Conservation (phyloP, 805 yeast genomes). For the Myxozyma udenii region DNA sequence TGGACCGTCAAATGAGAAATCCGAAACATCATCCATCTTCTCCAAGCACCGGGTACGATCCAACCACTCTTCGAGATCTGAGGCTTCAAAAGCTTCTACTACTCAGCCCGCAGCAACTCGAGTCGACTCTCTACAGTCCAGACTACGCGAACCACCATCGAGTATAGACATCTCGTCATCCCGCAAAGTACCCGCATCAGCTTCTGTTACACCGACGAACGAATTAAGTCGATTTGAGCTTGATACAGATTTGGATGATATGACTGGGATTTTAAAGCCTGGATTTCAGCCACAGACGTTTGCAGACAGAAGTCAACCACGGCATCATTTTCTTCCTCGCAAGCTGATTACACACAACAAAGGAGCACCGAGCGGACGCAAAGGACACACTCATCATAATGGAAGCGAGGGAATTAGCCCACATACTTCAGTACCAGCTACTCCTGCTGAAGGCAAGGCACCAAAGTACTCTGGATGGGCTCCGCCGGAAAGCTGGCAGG, state of each 20-base stretch:
- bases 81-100: not conserved
- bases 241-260: slow-evolving; percentile 50
- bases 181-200: too few relatives aligned
- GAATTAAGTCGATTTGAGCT: slow-evolving; percentile 36
- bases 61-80: not conserved
- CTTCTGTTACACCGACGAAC: too few relatives aligned
- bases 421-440: slow-evolving; percentile 1
- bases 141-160: too few relatives aligned
- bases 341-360: slow-evolving; percentile 32
- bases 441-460: not conserved
- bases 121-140: too few relatives aligned
- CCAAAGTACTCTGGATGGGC: slow-evolving; percentile 44
- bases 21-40: not conserved
- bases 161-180: too few relatives aligned
- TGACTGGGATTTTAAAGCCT: slow-evolving; percentile 49
- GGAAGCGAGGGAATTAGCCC: not conserved
- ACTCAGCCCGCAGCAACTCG: too few relatives aligned
- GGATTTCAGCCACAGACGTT: slow-evolving; percentile 11
- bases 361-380: not conserved
- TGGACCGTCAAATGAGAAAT: not conserved
- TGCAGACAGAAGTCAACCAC: slow-evolving; percentile 21
- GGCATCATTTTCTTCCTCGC: slow-evolving; percentile 32
- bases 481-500: slow-evolving; percentile 65
- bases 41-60: not conserved
- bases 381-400: not conserved